Base-by-base conservation (phyloP, 345 rosid genomes). In the Brassica incana region DNA sequence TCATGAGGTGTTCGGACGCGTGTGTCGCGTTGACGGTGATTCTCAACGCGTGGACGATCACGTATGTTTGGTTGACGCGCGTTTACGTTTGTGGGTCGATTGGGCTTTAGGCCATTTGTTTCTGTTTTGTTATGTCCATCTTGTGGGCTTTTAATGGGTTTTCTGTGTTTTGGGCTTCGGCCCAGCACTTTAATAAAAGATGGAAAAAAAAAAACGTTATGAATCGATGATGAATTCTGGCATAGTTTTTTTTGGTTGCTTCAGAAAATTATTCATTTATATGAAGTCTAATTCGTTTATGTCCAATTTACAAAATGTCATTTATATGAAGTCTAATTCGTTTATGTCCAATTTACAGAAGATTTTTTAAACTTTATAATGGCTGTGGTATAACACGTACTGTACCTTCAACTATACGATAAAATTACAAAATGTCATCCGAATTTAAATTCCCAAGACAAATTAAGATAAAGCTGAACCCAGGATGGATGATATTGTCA, bases 401-500 rank as follows among this genome's bases (percentile, higher is more conserved):
- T 2, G 18, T 5, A 38, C 3, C 29, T 62, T 75, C n/a, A 16
- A 45, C 6, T 10, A 40, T 64, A 64, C 45, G 45, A 64, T 16
- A 64, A 50, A 52, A 20, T 33, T 50, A 70, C 12, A 14, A 1
- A 5, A 52, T 78, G 67, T 43, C 54, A 60, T 72, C 77, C 29
- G 8, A 64, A 64, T 75, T 67, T 40, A 54, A 6, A 8, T 54
- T 80, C 79, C 79, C 79, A 5, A 75, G 72, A 70, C 3, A 69
- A 50, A 1, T 12, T 14, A 75, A 75, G 79, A 80, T 75, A 69
- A 61, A 20, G 75, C 48, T 35, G 83, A 64, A 73, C 71, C 79
- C 71, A 73, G 75, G 66, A 68, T 80, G 52, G 48, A 59, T 50
- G 78, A 68, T 60, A 43, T 60, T 79, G 40, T 67, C 56, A 54